Percentiles rank a stretch among this genome's conserved stretches.
Conservation (phyloP, 768 basidiomycete species). For the Sarcomyxa edulis region DNA sequence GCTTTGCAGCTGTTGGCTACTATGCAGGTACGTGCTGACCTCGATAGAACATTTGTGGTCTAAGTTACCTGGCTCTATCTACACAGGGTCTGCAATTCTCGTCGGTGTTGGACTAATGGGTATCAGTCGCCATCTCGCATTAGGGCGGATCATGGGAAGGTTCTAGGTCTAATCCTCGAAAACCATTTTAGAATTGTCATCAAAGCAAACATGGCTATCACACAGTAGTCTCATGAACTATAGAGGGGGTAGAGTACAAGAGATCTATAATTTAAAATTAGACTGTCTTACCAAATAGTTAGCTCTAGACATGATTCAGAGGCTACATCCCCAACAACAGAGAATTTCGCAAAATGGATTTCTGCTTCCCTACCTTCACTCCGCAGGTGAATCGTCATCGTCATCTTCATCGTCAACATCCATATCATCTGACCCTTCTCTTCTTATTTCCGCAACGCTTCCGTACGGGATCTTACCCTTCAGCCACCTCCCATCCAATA, state of each 20-base stretch:
- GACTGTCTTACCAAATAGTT: no score
- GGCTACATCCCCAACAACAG: no score
- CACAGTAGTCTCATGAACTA: no score
- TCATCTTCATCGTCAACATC: constrained; percentile 3
- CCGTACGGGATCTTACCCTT: constrained; percentile 63
- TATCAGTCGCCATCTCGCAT: constrained; percentile 31
- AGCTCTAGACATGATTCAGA: no score
- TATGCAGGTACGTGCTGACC: constrained; percentile 39
- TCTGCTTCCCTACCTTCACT: constrained; percentile 1
- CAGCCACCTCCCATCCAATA: constrained; percentile 70
- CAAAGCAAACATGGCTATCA: no score
- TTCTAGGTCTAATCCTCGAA: no score
- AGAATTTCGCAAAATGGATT: no score
- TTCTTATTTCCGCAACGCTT: constrained; percentile 54
- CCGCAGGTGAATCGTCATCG: neutral
- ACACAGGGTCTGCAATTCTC: constrained; percentile 31
- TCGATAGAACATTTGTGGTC: neutral
- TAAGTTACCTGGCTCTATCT: neutral
- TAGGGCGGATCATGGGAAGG: constrained; percentile 34
- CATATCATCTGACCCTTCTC: constrained; percentile 32
- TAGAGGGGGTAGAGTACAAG: no score
- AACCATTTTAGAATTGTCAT: no score
- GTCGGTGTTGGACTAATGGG: constrained; percentile 36
- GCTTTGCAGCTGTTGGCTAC: constrained; percentile 48
- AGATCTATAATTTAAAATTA: no score